phyloP scores from a whole-genome alignment of 2,329 filamentous ascomycete species.

The Blumeriella jaapii region DNA sequence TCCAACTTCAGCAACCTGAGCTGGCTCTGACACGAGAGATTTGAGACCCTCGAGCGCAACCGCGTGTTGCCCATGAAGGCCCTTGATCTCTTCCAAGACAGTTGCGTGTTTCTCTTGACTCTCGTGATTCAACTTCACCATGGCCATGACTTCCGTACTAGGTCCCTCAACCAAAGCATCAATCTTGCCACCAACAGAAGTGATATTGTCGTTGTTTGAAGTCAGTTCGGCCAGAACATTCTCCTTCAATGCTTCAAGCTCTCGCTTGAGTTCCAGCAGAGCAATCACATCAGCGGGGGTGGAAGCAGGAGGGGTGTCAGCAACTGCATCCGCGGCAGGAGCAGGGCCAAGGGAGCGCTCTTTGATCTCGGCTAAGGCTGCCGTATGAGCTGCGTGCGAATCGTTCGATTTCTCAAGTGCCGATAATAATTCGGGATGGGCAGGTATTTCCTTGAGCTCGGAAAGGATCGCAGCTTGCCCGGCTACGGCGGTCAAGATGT shows the following conservation, averaged over 20 bases:
- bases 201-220: conserved; percentile 15
- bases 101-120: conserved; percentile 8
- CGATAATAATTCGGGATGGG: conserved; percentile 15
- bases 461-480: conserved; percentile 12
- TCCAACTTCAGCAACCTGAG: neutral
- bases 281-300: too few relatives aligned
- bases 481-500: conserved; percentile 15
- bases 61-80: neutral
- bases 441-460: conserved; percentile 15
- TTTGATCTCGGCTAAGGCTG: conserved; percentile 15
- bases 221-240: conserved; percentile 17
- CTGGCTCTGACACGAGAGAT: neutral
- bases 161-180: too few relatives aligned
- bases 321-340: conserved; percentile 1
- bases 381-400: conserved; percentile 16
- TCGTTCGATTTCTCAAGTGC: conserved; percentile 20
- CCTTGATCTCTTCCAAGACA: neutral
- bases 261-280: conserved; percentile 10
- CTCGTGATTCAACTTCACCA: conserved; percentile 15
- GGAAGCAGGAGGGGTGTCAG: too few relatives aligned
- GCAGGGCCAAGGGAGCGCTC: conserved; percentile 12
- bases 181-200: conserved; percentile 16
- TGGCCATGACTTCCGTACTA: conserved; percentile 13
- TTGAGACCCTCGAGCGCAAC: conserved; percentile 6
- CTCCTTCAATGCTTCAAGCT: conserved; percentile 17